Percentiles rank a stretch among this genome's conserved stretches.
Conservation (phyloP, 1,139 yeast species). For the Debaryomyces subglobosus region DNA sequence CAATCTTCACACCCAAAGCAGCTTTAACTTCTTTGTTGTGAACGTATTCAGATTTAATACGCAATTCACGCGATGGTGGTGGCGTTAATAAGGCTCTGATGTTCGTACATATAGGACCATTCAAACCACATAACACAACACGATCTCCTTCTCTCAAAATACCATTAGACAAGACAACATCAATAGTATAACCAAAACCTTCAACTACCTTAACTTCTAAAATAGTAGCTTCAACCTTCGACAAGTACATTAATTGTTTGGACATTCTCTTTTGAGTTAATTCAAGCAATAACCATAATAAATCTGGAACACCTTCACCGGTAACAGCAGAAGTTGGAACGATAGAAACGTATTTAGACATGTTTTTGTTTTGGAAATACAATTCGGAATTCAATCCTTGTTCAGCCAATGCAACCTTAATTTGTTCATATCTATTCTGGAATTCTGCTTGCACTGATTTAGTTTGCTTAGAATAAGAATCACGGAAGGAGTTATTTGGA, state of each 20-base stretch:
- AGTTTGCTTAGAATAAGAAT: constrained; percentile 80
- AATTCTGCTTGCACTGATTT: constrained; percentile 90
- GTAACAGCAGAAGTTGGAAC: constrained; percentile 99
- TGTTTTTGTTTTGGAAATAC: constrained; percentile 91
- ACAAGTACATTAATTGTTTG: constrained; percentile 94
- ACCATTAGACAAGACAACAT: constrained; percentile 96
- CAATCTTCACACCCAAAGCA: constrained; percentile 97
- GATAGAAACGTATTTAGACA: constrained; percentile 90
- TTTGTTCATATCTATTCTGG: constrained; percentile 81
- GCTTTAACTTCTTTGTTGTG: constrained; percentile 98
- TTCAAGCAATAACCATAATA: constrained; percentile 92
- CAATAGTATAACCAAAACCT: constrained; percentile 98
- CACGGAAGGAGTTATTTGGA: constrained; percentile 95
- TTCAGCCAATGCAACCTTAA: constrained; percentile 91
- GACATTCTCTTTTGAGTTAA: constrained; percentile 99
- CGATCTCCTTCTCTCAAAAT: constrained; percentile 92
- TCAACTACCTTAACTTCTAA: constrained; percentile 98
- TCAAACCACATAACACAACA: constrained; percentile 93
- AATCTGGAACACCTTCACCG: constrained; percentile 99
- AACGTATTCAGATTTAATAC: constrained; percentile 90
- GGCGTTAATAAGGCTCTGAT: constrained; percentile 96
- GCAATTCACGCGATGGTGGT: constrained; percentile 94
- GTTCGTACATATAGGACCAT: constrained; percentile 98
- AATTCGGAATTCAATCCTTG: constrained; percentile 98
- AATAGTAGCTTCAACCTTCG: constrained; percentile 92